phyloP scores from a whole-genome alignment of 495 filamentous ascomycete genomes.

The Aspergillus sparsus region DNA sequence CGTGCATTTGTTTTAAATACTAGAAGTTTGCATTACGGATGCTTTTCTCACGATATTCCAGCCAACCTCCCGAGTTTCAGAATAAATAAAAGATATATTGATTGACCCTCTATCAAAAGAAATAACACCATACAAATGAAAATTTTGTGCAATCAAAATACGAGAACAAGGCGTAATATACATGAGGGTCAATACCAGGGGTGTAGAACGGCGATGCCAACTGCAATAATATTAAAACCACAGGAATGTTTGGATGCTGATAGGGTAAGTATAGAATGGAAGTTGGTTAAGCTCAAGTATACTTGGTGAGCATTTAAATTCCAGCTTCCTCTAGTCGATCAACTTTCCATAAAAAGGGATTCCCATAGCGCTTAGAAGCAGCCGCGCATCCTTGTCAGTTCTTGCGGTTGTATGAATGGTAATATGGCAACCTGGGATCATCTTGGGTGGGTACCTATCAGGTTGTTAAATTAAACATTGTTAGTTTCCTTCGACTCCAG shows the following conservation, averaged over 20 bases:
- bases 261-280: conserved; percentile 6
- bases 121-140: conserved; percentile 1
- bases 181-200: conserved; percentile 12
- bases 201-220: too few relatives aligned
- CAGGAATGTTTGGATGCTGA: conserved; percentile 17
- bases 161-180: conserved; percentile 27
- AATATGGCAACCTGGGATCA: conserved; percentile 90
- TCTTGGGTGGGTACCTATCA: conserved; percentile 75
- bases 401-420: conserved; percentile 84
- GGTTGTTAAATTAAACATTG: background rate
- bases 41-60: too few relatives aligned
- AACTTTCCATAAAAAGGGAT: conserved; percentile 78
- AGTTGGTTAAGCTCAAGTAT: background rate
- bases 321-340: conserved; percentile 43
- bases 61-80: background rate
- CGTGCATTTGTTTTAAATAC: too few relatives aligned
- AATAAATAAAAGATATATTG: background rate
- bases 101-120: background rate
- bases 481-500: background rate
- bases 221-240: background rate
- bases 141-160: conserved; percentile 18
- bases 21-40: too few relatives aligned
- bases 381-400: conserved; percentile 85
- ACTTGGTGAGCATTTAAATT: background rate
- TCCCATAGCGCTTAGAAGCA: conserved; percentile 80